Evolutionary conservation across 805 yeast species (phyloP), one percentile per base, ranked within the genome.

Genomic region (Aciculoconidium aculeatum): DNA sequence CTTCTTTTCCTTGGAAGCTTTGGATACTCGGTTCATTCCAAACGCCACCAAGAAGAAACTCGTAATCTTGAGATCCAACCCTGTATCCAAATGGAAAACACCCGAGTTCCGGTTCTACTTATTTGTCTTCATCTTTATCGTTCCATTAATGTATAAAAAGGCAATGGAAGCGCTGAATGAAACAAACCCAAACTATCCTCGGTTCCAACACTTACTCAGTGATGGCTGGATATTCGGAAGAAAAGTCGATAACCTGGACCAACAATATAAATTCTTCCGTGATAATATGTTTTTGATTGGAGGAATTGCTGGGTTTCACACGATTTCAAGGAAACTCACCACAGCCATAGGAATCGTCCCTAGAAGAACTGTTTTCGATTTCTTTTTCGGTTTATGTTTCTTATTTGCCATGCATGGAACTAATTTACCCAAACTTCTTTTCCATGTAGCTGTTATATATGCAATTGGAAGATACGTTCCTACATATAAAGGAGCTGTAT

Each of bases 201-300:
- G 62, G 28, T 86, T 71, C 47, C 70, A 70, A 40, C 69, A 73
- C 28, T 58, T 79, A 21, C 61, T 90, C 29, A 67, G 80, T 16
- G 65, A 75, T 5, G 97, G 98, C 4, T 90, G 97, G 97, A 59
- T 87, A 43, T 74, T 80, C 49, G 96, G 95, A 6, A 61, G 95
- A 15, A 81, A 80, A 54, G 94, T 86, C 23, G 98, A 92, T 53
- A 88, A 90, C 51, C 81, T 95, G 4, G 99, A 92, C 51, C 65
- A 68, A 17, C 99, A 92, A 54, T 92, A 90, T 49, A 58, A 84
- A 15, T 85, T 87, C 47, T 86, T 92, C 51, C 70, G 98, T 44
- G 80, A 82, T 49, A 87, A 87, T 49, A 65, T 90, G 39, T 71
- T 75, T 8, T 51, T 81, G 27, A 58, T 92, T 27, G 48, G 63